Evolutionary conservation across 1,284 basidiomycete species (phyloP).

Genomic region (Coriolopsis trogii): DNA sequence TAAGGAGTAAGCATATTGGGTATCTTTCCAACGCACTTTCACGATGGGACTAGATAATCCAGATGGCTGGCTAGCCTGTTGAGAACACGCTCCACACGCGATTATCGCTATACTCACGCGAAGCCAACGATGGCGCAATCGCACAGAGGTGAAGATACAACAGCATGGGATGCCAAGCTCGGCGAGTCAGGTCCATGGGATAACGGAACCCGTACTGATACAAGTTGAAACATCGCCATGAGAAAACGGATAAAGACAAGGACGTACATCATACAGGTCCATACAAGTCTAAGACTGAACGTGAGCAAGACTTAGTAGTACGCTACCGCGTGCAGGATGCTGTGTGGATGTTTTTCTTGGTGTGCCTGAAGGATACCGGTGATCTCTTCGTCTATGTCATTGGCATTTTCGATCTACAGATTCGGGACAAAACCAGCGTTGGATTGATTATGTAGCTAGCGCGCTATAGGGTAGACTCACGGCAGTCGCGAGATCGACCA

Average conservation of each 20-base stretch:
- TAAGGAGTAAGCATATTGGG: too few species aligned
- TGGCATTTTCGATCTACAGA: slow-evolving; percentile 79
- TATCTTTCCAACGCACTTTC: background rate
- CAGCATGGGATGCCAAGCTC: slow-evolving; percentile 2
- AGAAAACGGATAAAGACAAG: background rate
- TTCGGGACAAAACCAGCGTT: background rate
- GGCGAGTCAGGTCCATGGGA: background rate
- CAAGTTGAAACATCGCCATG: slow-evolving; percentile 3
- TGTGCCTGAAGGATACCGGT: slow-evolving; percentile 84
- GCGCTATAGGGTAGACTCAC: slow-evolving; percentile 52
- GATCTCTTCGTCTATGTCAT: slow-evolving; percentile 92
- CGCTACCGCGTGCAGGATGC: slow-evolving; percentile 87
- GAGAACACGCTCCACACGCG: background rate
- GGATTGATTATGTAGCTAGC: background rate
- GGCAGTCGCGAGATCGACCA: slow-evolving; percentile 89
- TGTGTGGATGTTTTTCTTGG: slow-evolving; percentile 90
- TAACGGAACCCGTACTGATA: slow-evolving; percentile 12
- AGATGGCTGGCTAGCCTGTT: slow-evolving; percentile 1
- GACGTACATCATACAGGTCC: background rate
- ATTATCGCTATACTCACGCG: slow-evolving; percentile 7
- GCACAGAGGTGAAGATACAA: slow-evolving; percentile 2
- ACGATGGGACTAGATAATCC: slow-evolving; percentile 9
- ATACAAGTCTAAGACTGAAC: background rate
- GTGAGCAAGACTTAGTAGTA: slow-evolving; percentile 79
- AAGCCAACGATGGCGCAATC: slow-evolving; percentile 17